Evolutionary conservation across 257 asterid species (phyloP), one percentile per base, ranked within the genome.

Genomic region (Cordia subcordata): DNA sequence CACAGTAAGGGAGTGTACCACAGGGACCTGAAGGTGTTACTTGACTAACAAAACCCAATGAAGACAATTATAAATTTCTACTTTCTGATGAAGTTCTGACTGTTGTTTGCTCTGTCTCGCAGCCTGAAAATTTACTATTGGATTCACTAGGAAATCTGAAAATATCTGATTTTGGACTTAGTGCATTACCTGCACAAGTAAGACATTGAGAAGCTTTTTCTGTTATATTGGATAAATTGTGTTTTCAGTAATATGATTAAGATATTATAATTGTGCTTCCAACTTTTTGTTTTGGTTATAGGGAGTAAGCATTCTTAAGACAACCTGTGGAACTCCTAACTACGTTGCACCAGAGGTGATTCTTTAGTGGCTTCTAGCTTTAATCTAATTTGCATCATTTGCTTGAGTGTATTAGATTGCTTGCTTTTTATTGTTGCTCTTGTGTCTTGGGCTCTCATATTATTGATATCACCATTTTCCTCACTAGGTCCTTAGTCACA

Each of bases 321-420:
- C 99, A 63, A 93, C 97, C 49, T 93, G 99, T 65, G 99, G 99
- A 52, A 93, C 99, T 70, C 99, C 99, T 55, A 93, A 93, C 78
- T 93, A 93, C 63, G 96, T 93, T 65, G 99, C 99, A 21, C 99
- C 99, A 1, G 99, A 93, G 96, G 99, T 88, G 70, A 74, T 67
- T 61, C 8, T 23, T 61, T 13, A 50, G 17, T 58, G 12, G 56
- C 32, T 55, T 65, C 63, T 35, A 49, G 44, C 53, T 38, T 71
- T 39, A 46, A 21, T 61, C 51, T 21, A 57, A 33, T 58, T 63
- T 62, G 50, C 20, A 16, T 35, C 20, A 38, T 20, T 59, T 4
- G 21, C 44, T 23, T 1, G n/a, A 49, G 69, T 49, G 45, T 49
- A 35, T 40, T 54, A 50, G 19, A n/a, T 66, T 64, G 39, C 35